Base-by-base conservation (phyloP, 2,329 filamentous ascomycete species). In the Botrytis fabae region DNA sequence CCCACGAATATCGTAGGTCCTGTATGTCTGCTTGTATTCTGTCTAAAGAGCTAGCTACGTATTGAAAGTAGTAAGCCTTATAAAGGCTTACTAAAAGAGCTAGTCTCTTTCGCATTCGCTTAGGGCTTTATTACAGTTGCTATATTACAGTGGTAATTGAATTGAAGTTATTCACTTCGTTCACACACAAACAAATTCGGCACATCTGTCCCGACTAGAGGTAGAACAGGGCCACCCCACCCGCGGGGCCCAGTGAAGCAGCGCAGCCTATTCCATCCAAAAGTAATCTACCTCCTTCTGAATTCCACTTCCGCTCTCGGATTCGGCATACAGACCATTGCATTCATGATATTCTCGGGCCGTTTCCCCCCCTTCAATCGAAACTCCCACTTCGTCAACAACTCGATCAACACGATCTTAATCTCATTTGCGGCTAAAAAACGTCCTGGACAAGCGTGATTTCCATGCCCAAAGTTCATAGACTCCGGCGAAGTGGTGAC, bases 361-460 rank as follows among this genome's bases (percentile, higher is more conserved):
- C 38, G 32, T 42, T 46, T 4, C 62, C 57, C 64, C 59, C 25
- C 57, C 54, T 61, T 70, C 44, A 70, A 35, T 44, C 60, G 51
- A 61, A 57, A 40, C 40, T 81, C 80, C 72, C 80, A 82, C 72
- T 81, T 80, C 71, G 80, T 64, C 32, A 82, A 59, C 2, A 82
- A 46, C 51, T 78, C 76, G 48, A 75, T 72, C 14, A 82, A 73
- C n/a, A 78, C 65, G 48, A 81, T 75, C 79, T 83, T 83, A 40
- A 83, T 78, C 75, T 82, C 80, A 63, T 80, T 80, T 44, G 79
- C 79, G 10, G 81, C 81, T 57, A 83, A 78, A 77, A 84, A 84
- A 1, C 83, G 77, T 0, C 83, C 83, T 0, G 83, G 83, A 42
- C 83, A 84, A 20, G 82, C 82, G 65, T 83, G 82, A 70, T 80